These are phyloP conservation scores for Paracoccidioides lutzii DNA, from an alignment of 2,329 filamentous ascomycete species.

Conservation along the genomic window DNA sequence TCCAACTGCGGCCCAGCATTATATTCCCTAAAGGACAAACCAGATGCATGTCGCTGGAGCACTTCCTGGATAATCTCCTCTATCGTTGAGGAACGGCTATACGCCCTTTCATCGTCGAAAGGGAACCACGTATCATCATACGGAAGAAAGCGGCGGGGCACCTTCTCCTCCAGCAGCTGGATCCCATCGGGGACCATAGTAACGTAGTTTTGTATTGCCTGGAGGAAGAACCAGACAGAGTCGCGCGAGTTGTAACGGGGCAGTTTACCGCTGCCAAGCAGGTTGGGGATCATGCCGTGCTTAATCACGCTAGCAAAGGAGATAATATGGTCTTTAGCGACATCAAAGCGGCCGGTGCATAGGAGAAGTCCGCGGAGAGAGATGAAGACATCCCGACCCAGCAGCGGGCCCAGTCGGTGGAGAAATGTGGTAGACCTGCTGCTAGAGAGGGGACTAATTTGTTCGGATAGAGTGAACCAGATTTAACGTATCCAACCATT, in stretches of 20 bases:
- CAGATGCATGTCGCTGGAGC: slow-evolving; percentile 77
- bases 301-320: slow-evolving; percentile 94
- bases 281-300: slow-evolving; percentile 95
- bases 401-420: slow-evolving; percentile 85
- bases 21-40: slow-evolving; percentile 85
- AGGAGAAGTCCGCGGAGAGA: slow-evolving; percentile 84
- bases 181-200: slow-evolving; percentile 67
- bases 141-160: slow-evolving; percentile 76
- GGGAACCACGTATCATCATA: slow-evolving; percentile 95
- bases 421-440: slow-evolving; percentile 86
- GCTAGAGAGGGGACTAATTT: slow-evolving; percentile 77
- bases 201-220: slow-evolving; percentile 88
- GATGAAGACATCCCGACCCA: slow-evolving; percentile 97
- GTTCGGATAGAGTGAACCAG: slow-evolving; percentile 77
- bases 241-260: slow-evolving; percentile 94
- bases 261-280: slow-evolving; percentile 70
- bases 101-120: slow-evolving; percentile 67
- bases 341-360: slow-evolving; percentile 73
- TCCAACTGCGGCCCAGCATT: slow-evolving; percentile 84
- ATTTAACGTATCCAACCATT: slow-evolving; percentile 77
- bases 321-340: slow-evolving; percentile 85
- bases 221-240: slow-evolving; percentile 95
- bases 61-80: slow-evolving; percentile 88
- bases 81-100: slow-evolving; percentile 70
- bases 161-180: slow-evolving; percentile 59